Evolutionary conservation across 1,284 basidiomycete genomes (phyloP), one percentile per base, ranked within the genome.

Genomic region (Papiliotrema flavescens): DNA sequence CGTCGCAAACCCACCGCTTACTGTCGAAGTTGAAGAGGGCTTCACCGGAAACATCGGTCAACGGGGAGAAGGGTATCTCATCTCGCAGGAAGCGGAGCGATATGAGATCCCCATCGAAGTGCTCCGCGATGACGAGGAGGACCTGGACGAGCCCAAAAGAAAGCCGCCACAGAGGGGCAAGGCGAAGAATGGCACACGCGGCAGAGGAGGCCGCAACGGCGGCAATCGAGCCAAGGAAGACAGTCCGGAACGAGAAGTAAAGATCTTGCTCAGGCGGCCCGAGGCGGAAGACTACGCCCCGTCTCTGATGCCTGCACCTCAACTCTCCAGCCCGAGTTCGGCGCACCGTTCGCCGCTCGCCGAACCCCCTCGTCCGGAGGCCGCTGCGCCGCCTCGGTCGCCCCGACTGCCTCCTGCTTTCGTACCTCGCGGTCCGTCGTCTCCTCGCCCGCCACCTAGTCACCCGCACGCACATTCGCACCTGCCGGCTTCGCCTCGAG

Each of bases 91-190:
- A 61, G 73, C 73, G 3, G 70, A 66, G 26, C 57, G 73, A 6
- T 74, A 70, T 47, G 73, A 73, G 56, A 55, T 74, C 24, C 56
- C 54, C 2, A 53, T 74, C 42, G 71, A 71, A 47, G 67, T 74
- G 1, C 50, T 74, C 48, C 56, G 73, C 24, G 71, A 74, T 57
- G 69, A 73, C 35, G 73, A 74, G 32, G 68, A 65, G 20, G 67
- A 68, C 17, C 49, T 45, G 32, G 56, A 54, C 34, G 56, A 47
- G 3, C 42, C 45, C 3, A 40, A 22, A 8, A 32, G 24, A 7
- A 53, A 47, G 26, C 37, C 35, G 28, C 49, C 46, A 17, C 41
- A 26, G 35, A n/a, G n/a, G 11, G 45, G 23, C 39, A 43, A 36
- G 44, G 47, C 3, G 19, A 51, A 46, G 32, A 54, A 40, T 24